A percentile compares a stretch with the other conserved stretches of the same genome.
These are phyloP conservation scores for Alnus glutinosa DNA, from an alignment of 306 rosid genomes.

Conservation along the genomic window DNA sequence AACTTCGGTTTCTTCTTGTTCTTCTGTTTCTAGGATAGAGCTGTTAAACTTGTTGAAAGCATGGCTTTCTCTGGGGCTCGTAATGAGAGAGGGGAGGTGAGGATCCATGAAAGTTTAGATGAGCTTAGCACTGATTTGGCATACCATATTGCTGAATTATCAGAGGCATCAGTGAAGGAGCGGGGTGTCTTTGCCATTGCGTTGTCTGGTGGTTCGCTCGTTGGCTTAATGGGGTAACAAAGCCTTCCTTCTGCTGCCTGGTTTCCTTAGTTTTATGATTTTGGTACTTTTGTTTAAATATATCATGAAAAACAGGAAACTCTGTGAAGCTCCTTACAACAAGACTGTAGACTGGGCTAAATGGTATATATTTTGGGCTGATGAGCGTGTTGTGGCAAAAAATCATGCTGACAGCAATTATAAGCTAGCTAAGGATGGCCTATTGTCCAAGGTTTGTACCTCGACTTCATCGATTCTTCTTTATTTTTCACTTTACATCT, in stretches of 20 bases:
- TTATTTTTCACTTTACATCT: conserved; percentile 11
- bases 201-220: conserved; percentile 99
- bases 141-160: conserved; percentile 78
- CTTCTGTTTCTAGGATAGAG: conserved; percentile 15
- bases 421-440: conserved; percentile 83
- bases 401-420: conserved; percentile 89
- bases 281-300: conserved; percentile 47
- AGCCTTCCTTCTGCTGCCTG: conserved; percentile 43
- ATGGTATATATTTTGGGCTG: conserved; percentile 98
- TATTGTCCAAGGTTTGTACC: conserved; percentile 80
- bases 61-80: conserved; percentile 68
- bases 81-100: conserved; percentile 56
- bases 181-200: conserved; percentile 84
- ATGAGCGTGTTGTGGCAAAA: conserved; percentile 93
- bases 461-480: conserved; percentile 24
- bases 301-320: conserved; percentile 68
- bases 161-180: conserved; percentile 90
- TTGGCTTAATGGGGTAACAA: conserved; percentile 94
- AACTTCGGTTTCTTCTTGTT: conserved; percentile 19
- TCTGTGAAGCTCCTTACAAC: conserved; percentile 83
- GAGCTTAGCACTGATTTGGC: conserved; percentile 89
- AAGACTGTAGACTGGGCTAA: conserved; percentile 96
- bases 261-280: conserved; percentile 39
- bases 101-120: conserved; percentile 85
- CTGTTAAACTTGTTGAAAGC: conserved; percentile 29